These are phyloP conservation scores for Aspergillus ostianus DNA, from an alignment of 495 filamentous ascomycete species.

Conservation along the genomic window DNA sequence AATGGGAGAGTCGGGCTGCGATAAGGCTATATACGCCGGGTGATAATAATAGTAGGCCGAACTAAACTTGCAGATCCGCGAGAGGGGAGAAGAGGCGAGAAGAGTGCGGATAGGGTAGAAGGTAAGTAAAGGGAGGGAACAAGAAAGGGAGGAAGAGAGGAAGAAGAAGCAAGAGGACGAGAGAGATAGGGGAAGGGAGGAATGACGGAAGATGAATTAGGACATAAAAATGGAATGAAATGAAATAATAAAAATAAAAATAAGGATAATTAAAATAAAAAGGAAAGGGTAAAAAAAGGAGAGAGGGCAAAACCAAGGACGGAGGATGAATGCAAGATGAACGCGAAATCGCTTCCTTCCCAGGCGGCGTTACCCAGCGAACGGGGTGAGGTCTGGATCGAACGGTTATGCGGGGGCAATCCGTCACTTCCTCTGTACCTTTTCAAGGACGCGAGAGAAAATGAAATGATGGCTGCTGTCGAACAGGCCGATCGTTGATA, in stretches of 20 bases:
- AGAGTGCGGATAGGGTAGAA: constrained; percentile 9
- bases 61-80: not conserved
- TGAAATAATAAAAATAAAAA: constrained; percentile 7
- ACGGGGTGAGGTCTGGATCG: constrained; percentile 24
- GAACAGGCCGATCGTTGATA: not conserved
- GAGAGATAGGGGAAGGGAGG: constrained; percentile 1
- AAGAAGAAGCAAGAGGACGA: constrained; percentile 7
- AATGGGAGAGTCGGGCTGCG: constrained; percentile 11
- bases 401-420: constrained; percentile 24
- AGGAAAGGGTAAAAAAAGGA: not conserved
- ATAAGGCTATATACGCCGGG: not conserved
- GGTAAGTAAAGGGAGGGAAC: constrained; percentile 6
- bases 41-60: not conserved
- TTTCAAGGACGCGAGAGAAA: too few species aligned
- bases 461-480: not conserved
- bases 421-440: not conserved
- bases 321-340: not conserved
- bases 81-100: constrained; percentile 15
- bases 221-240: constrained; percentile 2
- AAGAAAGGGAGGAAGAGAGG: constrained; percentile 7
- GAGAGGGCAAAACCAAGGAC: not conserved
- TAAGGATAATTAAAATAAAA: not conserved
- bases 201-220: constrained; percentile 5
- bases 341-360: too few species aligned
- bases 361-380: constrained; percentile 22